These are phyloP conservation scores for Brassica carinata DNA, from an alignment of 345 rosid genomes.

Conservation along the genomic window DNA sequence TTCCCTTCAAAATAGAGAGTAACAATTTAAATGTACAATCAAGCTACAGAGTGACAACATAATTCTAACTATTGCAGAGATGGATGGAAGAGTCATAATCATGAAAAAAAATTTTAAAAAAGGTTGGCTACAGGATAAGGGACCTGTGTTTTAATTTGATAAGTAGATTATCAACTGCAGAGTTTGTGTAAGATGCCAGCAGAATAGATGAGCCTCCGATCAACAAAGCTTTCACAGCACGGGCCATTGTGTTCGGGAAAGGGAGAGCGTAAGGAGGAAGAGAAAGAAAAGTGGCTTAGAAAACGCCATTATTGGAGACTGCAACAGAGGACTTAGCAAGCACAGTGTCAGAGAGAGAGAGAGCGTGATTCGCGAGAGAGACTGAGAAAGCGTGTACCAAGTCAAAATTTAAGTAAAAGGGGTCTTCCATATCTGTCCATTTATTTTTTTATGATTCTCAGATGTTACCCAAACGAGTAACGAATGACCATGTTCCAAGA, in stretches of 20 bases:
- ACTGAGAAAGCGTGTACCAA: conserved; percentile 12
- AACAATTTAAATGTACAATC: neutral
- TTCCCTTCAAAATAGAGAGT: conserved; percentile 41
- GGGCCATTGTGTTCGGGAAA: conserved; percentile 65
- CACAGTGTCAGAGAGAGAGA: conserved; percentile 17
- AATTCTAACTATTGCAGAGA: neutral
- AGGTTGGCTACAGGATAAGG: conserved; percentile 35
- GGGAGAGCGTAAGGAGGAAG: conserved; percentile 20
- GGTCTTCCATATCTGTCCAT: neutral
- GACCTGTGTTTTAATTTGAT: conserved; percentile 97
- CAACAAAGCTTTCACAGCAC: conserved; percentile 95
- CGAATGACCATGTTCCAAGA: neutral
- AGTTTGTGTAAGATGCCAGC: conserved; percentile 97
- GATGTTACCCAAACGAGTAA: neutral
- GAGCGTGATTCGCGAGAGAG: conserved; percentile 18
- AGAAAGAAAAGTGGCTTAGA: conserved; percentile 33
- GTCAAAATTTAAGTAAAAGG: conserved; percentile 28
- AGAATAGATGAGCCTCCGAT: conserved; percentile 92
- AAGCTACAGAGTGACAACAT: neutral
- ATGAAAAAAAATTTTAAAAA: conserved; percentile 10
- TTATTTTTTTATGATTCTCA: neutral
- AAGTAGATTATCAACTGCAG: conserved; percentile 95
- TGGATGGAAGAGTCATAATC: conserved; percentile 7
- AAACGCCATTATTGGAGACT: conserved; percentile 44
- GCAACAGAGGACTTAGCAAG: conserved; percentile 31